Percentiles rank a stretch among this genome's conserved stretches.
Evolutionary conservation across 805 yeast genomes (phyloP).

Genomic region (Kazachstania bromeliacearum): DNA sequence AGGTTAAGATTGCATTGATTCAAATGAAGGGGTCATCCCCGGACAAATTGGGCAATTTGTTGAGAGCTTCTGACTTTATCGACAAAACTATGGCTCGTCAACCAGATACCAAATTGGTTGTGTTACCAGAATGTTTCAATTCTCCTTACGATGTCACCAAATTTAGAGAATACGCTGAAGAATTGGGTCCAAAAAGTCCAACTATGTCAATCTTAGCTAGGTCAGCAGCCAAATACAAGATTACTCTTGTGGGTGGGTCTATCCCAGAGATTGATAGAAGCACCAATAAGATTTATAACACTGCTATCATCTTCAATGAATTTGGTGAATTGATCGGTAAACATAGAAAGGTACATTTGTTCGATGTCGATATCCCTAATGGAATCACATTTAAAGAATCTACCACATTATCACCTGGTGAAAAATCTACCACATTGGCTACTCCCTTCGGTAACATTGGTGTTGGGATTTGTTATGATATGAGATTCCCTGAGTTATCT

Average conservation of each 20-base stretch:
- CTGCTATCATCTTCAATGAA: slow-evolving; percentile 63
- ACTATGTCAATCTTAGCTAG: slow-evolving; percentile 45
- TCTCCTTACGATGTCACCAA: slow-evolving; percentile 87
- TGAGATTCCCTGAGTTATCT: slow-evolving; percentile 73
- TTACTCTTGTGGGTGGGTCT: slow-evolving; percentile 82
- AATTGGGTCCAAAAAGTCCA: slow-evolving; percentile 51
- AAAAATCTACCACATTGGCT: slow-evolving; percentile 58
- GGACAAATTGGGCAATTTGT: slow-evolving; percentile 69
- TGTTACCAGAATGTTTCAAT: slow-evolving; percentile 93
- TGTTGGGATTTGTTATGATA: slow-evolving; percentile 76
- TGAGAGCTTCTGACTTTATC: slow-evolving; percentile 55
- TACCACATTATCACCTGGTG: slow-evolving; percentile 64
- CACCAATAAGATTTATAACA: slow-evolving; percentile 55
- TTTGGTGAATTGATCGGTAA: slow-evolving; percentile 71
- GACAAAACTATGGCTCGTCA: slow-evolving; percentile 51
- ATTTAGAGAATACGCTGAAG: slow-evolving; percentile 81
- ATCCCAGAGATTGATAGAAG: slow-evolving; percentile 66
- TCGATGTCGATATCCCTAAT: slow-evolving; percentile 87
- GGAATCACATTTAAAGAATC: slow-evolving; percentile 86
- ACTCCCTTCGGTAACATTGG: slow-evolving; percentile 42
- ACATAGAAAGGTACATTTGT: slow-evolving; percentile 84
- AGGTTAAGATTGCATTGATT: slow-evolving; percentile 69
- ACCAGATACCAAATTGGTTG: slow-evolving; percentile 60
- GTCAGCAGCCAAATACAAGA: slow-evolving; percentile 54
- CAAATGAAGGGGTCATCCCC: slow-evolving; percentile 66